Evolutionary conservation across 495 filamentous ascomycete genomes (phyloP).

Genomic region (Penicillium antarcticum): DNA sequence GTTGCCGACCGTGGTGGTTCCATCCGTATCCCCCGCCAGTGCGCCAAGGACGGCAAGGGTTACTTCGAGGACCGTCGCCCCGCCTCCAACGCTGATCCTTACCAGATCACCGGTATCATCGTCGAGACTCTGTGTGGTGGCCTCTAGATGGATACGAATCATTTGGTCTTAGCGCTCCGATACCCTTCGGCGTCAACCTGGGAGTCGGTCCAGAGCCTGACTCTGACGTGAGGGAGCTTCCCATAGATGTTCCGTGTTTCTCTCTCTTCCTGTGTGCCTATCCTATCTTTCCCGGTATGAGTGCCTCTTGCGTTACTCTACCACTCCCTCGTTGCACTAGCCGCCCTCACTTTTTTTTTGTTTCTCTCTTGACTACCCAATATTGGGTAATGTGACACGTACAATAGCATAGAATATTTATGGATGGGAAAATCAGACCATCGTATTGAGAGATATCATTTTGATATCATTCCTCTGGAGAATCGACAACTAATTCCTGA

Average conservation of each 20-base stretch:
- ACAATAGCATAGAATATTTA: slow-evolving; percentile 34
- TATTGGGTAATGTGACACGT: slow-evolving; percentile 30
- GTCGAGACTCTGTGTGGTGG: slow-evolving; percentile 67
- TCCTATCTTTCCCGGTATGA: slow-evolving; percentile 18
- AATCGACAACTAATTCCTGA: slow-evolving; percentile 10
- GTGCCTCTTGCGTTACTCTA: slow-evolving; percentile 26
- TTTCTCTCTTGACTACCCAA: slow-evolving; percentile 16
- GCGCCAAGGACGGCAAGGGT: slow-evolving; percentile 89
- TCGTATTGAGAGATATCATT: slow-evolving; percentile 18
- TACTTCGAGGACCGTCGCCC: slow-evolving; percentile 98
- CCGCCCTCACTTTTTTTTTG: slow-evolving; percentile 21
- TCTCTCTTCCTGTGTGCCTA: slow-evolving; percentile 8
- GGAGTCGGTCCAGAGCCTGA: slow-evolving; percentile 41
- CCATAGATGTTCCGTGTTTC: slow-evolving; percentile 29
- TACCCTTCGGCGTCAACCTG: slow-evolving; percentile 47
- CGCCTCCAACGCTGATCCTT: slow-evolving; percentile 93
- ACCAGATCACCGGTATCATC: slow-evolving; percentile 93
- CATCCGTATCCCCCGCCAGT: slow-evolving; percentile 89
- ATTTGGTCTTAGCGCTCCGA: slow-evolving; percentile 47
- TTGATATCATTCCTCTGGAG: slow-evolving; percentile 10
- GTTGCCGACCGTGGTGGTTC: slow-evolving; percentile 93
- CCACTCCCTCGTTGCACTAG: slow-evolving; percentile 25
- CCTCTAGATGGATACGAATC: slow-evolving; percentile 33
- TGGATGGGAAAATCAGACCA: slow-evolving; percentile 28
- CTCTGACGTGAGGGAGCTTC: slow-evolving; percentile 30